phyloP scores from a whole-genome alignment of 768 basidiomycete species.

The Xerocomellus chrysenteron region DNA sequence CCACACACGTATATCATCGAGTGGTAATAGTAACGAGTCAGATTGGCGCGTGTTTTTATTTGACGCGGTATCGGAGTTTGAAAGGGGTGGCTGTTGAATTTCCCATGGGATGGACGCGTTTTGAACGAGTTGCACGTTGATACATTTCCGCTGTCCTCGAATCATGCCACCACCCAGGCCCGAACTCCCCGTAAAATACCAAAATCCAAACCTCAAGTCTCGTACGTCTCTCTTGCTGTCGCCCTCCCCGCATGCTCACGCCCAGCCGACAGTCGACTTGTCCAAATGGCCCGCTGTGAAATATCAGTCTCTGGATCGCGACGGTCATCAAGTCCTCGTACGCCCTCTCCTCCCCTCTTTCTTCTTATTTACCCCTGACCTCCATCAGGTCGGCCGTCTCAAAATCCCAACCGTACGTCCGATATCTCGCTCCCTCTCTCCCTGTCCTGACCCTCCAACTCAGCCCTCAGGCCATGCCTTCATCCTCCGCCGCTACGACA shows the following conservation, averaged over 20 bases:
- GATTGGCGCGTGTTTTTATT: neutral
- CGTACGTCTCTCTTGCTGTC: constrained; percentile 30
- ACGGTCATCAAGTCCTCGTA: constrained; percentile 84
- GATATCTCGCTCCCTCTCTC: neutral
- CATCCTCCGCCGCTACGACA: constrained; percentile 91
- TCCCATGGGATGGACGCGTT: constrained; percentile 32
- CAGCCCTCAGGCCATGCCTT: constrained; percentile 85
- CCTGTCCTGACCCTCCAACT: constrained; percentile 17
- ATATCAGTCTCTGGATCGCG: constrained; percentile 87
- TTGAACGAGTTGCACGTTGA: constrained; percentile 31
- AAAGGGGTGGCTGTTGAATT: constrained; percentile 33
- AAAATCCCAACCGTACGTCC: constrained; percentile 83
- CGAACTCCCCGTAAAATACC: constrained; percentile 48
- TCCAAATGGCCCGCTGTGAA: constrained; percentile 71
- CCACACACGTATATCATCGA: too few species aligned
- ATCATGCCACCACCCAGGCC: constrained; percentile 44
- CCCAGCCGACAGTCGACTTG: constrained; percentile 34
- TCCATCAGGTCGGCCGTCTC: constrained; percentile 74
- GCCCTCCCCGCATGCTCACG: neutral
- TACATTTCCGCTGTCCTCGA: neutral
- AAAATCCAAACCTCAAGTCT: constrained; percentile 50
- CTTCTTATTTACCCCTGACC: constrained; percentile 16
- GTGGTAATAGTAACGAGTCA: too few species aligned
- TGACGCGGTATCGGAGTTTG: constrained; percentile 31
- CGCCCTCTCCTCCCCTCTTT: constrained; percentile 22